phyloP scores from a whole-genome alignment of 2,329 filamentous ascomycete genomes.

The Westerdykella sp. region DNA sequence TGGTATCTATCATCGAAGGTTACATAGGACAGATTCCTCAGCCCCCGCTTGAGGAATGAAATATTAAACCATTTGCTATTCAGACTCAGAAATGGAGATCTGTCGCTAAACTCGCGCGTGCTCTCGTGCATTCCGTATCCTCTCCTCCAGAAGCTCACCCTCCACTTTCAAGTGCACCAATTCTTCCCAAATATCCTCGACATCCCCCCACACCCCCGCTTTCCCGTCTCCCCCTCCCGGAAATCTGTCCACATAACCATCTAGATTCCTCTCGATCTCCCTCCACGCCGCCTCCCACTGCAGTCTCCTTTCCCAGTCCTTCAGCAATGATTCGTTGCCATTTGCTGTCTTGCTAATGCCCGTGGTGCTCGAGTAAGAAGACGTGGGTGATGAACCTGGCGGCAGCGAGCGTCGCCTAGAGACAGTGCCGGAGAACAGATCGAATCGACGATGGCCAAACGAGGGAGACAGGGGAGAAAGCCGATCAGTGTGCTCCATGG shows the following conservation, averaged over 20 bases:
- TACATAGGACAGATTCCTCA: too few species aligned
- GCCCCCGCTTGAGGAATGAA: too few species aligned
- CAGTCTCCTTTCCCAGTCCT: slow-evolving; percentile 4
- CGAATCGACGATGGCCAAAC: slow-evolving; percentile 9
- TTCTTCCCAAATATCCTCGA: slow-evolving; percentile 5
- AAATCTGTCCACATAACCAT: slow-evolving; percentile 7
- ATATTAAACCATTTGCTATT: too few species aligned
- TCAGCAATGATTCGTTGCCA: too few species aligned
- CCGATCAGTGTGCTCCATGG: not conserved
- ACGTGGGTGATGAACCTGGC: not conserved
- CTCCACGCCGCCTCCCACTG: slow-evolving; percentile 12
- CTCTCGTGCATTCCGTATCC: too few species aligned
- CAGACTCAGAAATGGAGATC: too few species aligned
- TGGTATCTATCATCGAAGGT: too few species aligned
- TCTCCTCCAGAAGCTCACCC: not conserved
- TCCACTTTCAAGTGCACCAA: slow-evolving; percentile 4
- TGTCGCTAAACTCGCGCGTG: too few species aligned
- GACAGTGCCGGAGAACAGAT: slow-evolving; percentile 7
- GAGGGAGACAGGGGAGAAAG: slow-evolving; percentile 10
- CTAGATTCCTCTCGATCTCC: slow-evolving; percentile 8
- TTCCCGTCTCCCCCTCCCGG: not conserved
- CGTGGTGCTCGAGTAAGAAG: not conserved
- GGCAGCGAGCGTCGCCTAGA: slow-evolving; percentile 5
- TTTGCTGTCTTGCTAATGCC: not conserved
- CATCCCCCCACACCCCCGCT: not conserved